Percentiles rank a stretch among this genome's conserved stretches.
phyloP scores from a whole-genome alignment of 2,329 filamentous ascomycete genomes.

The Paraconiothyrium brasiliense region DNA sequence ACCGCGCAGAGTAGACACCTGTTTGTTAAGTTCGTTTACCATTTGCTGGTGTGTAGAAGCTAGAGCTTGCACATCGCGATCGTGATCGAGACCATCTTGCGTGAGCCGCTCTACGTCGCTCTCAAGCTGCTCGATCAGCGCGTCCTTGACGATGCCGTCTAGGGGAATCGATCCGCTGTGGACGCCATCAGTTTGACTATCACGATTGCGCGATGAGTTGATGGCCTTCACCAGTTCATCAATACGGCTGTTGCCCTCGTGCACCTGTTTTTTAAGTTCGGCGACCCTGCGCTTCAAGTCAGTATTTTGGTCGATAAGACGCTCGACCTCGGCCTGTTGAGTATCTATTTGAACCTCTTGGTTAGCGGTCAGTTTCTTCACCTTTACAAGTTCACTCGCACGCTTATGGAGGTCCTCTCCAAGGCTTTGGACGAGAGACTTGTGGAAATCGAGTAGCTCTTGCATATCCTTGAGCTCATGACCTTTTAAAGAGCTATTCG shows the following conservation, averaged over 20 bases:
- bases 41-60: not conserved
- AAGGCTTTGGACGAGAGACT: slow-evolving; percentile 1
- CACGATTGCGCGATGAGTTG: not conserved
- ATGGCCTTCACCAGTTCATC: not conserved
- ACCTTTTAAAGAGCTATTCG: not conserved
- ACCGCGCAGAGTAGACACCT: not conserved
- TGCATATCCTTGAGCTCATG: not conserved
- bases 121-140: slow-evolving; percentile 3
- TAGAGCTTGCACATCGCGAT: not conserved
- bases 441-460: not conserved
- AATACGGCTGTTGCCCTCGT: not conserved
- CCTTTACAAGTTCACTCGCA: not conserved
- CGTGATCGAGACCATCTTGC: not conserved
- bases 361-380: not conserved
- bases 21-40: not conserved
- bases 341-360: not conserved
- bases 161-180: not conserved
- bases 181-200: not conserved
- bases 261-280: not conserved
- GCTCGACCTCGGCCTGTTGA: not conserved
- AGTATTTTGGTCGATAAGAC: not conserved
- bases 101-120: not conserved
- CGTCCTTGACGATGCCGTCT: slow-evolving; percentile 1
- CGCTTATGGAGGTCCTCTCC: not conserved
- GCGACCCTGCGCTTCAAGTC: not conserved